Conservation (phyloP, 2,329 filamentous ascomycete species). For the Colletotrichum sojae region DNA sequence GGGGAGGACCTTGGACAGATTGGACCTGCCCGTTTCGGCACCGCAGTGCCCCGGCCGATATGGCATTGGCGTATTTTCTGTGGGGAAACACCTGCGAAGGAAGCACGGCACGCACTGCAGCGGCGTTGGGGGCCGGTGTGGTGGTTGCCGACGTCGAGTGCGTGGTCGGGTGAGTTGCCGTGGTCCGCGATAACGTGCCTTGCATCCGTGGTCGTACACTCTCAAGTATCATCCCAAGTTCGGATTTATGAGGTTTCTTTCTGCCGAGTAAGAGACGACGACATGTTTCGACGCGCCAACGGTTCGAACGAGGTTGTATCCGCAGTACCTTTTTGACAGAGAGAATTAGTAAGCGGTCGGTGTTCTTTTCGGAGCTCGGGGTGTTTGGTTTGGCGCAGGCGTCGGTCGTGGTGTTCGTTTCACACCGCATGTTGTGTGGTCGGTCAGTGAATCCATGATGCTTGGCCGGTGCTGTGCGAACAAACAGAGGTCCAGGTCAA, state of each 20-base stretch:
- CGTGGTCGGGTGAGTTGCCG: too few species aligned
- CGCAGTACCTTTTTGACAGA: too few species aligned
- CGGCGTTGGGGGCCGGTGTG: too few species aligned
- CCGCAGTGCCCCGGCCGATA: background rate
- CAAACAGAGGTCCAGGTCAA: background rate
- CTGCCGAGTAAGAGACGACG: constrained; percentile 16
- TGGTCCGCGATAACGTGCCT: too few species aligned
- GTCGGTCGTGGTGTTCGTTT: constrained; percentile 25
- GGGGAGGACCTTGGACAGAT: background rate
- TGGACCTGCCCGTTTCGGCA: constrained; percentile 19
- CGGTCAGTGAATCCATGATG: constrained; percentile 9
- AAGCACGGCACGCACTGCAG: background rate
- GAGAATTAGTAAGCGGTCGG: constrained; percentile 16
- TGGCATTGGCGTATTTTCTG: constrained; percentile 1
- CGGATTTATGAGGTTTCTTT: background rate
- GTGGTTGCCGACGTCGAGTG: background rate
- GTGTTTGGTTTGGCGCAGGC: background rate
- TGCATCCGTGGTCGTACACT: background rate
- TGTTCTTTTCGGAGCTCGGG: constrained; percentile 7
- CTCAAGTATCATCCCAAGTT: constrained; percentile 18
- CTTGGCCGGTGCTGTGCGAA: background rate
- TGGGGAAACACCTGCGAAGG: background rate
- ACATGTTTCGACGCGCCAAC: constrained; percentile 15
- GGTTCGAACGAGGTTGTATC: constrained; percentile 10
- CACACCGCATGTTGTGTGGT: constrained; percentile 32